phyloP scores from a whole-genome alignment of 2,329 filamentous ascomycete species.

The Arthrobotrys iridis region DNA sequence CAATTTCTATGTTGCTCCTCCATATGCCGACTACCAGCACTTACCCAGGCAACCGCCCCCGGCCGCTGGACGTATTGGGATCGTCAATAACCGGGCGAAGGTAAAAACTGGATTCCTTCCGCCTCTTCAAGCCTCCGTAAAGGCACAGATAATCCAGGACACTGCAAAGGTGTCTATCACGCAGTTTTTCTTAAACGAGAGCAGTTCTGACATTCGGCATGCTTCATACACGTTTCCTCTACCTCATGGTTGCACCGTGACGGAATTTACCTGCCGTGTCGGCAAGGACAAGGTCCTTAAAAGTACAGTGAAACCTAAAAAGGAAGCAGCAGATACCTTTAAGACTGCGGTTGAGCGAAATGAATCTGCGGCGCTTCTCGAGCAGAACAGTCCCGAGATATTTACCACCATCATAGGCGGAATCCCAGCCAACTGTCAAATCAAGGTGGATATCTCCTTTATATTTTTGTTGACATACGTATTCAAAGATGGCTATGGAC shows the following conservation, averaged over 20 bases:
- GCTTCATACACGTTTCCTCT: constrained; percentile 59
- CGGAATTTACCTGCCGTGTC: constrained; percentile 57
- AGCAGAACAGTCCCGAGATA: constrained; percentile 58
- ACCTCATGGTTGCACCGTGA: constrained; percentile 58
- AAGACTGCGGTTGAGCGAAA: neutral
- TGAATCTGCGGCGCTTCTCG: constrained; percentile 49
- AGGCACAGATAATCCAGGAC: constrained; percentile 57
- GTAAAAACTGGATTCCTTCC: constrained; percentile 56
- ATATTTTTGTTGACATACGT: constrained; percentile 57
- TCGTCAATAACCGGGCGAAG: neutral
- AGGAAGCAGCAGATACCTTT: constrained; percentile 52
- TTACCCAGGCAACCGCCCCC: neutral
- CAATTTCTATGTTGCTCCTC: neutral
- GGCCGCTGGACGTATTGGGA: no score
- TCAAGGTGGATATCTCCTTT: constrained; percentile 58
- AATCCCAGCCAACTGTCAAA: constrained; percentile 57
- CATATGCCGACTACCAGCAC: neutral
- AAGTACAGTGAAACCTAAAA: constrained; percentile 55
- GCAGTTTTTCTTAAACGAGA: constrained; percentile 58
- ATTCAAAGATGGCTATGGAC: constrained; percentile 54
- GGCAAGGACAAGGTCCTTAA: constrained; percentile 56
- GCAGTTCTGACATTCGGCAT: constrained; percentile 53
- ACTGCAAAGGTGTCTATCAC: constrained; percentile 57
- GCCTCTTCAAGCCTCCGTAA: constrained; percentile 56
- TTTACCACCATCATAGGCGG: constrained; percentile 58